Conservation (phyloP, 495 filamentous ascomycete species). For the Lophium mytilinum region DNA sequence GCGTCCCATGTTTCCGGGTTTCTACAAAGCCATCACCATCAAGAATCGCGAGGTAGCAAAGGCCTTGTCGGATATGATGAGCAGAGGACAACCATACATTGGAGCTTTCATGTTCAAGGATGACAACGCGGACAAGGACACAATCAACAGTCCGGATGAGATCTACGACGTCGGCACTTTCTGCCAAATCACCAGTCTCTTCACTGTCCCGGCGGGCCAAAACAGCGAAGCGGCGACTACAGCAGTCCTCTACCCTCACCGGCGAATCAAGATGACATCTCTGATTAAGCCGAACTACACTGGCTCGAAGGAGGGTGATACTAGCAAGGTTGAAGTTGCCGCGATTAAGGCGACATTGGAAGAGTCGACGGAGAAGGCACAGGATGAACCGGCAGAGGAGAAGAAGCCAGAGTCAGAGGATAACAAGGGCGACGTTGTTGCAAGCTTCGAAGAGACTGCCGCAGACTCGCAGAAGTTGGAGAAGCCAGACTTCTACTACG, state of each 20-base stretch:
- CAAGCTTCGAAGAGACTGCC: constrained; percentile 84
- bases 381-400: constrained; percentile 2
- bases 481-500: constrained; percentile 48
- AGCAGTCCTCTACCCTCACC: constrained; percentile 90
- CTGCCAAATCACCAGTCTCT: constrained; percentile 92
- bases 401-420: constrained; percentile 54
- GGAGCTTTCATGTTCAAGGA: constrained; percentile 97
- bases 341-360: constrained; percentile 22
- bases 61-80: constrained; percentile 93
- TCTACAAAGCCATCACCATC: constrained; percentile 97
- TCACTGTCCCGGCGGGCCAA: constrained; percentile 49
- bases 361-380: constrained; percentile 22
- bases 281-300: constrained; percentile 55
- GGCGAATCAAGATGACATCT: constrained; percentile 81
- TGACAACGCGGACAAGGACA: constrained; percentile 82
- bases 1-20: constrained; percentile 90
- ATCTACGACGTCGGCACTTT: constrained; percentile 95
- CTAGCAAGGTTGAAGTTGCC: constrained; percentile 32
- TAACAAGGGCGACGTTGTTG: constrained; percentile 87
- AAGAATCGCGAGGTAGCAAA: constrained; percentile 78
- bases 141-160: constrained; percentile 78
- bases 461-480: constrained; percentile 32
- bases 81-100: constrained; percentile 95
- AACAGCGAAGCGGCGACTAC: constrained; percentile 70
- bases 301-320: constrained; percentile 28